A percentile compares a stretch with the other conserved stretches of the same genome.
Evolutionary conservation across 352 stramenopile genomes (phyloP).

Genomic region (Phytophthora crassamura): DNA sequence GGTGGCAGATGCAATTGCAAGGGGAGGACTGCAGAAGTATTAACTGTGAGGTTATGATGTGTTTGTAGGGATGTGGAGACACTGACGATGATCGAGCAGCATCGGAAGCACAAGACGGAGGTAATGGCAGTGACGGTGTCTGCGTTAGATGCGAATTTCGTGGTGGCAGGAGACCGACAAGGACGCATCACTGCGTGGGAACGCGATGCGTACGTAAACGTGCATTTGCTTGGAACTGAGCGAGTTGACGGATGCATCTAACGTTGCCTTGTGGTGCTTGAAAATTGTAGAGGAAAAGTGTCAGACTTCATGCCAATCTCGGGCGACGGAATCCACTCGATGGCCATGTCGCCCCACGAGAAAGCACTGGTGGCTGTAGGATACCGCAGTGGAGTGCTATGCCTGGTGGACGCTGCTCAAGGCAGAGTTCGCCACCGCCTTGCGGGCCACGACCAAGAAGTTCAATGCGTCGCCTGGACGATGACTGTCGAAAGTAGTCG

Average conservation of each 20-base stretch:
- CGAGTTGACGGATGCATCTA: background rate
- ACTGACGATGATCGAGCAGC: slow-evolving; percentile 59
- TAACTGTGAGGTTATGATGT: background rate
- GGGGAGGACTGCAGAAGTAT: background rate
- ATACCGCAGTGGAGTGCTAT: slow-evolving; percentile 73
- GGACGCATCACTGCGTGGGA: slow-evolving; percentile 66
- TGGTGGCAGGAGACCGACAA: slow-evolving; percentile 70
- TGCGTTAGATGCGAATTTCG: slow-evolving; percentile 43
- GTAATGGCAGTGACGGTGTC: slow-evolving; percentile 57
- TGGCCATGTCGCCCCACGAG: slow-evolving; percentile 60
- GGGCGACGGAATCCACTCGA: slow-evolving; percentile 60
- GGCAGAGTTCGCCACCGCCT: slow-evolving; percentile 49
- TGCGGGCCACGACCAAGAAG: slow-evolving; percentile 74
- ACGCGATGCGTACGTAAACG: slow-evolving; percentile 52
- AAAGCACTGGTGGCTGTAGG: slow-evolving; percentile 68
- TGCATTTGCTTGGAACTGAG: background rate
- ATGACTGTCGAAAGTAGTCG: background rate
- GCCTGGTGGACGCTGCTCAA: slow-evolving; percentile 53
- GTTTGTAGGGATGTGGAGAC: slow-evolving; percentile 56
- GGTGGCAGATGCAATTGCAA: slow-evolving; percentile 3
- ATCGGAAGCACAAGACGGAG: slow-evolving; percentile 68
- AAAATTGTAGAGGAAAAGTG: slow-evolving; percentile 44
- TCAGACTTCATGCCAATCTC: slow-evolving; percentile 54
- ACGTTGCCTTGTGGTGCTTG: slow-evolving; percentile 6
- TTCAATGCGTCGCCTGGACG: slow-evolving; percentile 66